phyloP scores from a whole-genome alignment of 1,139 yeast species.

The Blastobotrys indianensis region DNA sequence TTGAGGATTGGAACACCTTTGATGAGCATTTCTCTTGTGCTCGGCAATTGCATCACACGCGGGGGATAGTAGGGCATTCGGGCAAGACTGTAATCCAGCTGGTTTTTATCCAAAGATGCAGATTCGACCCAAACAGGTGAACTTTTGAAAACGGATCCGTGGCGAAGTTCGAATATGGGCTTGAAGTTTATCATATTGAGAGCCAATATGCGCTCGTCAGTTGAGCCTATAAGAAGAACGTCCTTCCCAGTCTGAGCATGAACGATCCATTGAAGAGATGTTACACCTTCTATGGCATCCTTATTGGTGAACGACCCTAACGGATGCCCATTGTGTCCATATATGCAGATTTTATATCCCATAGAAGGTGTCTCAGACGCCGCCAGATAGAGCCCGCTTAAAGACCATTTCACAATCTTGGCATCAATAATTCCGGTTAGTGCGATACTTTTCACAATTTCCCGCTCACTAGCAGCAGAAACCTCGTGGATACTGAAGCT shows the following conservation, averaged over 20 bases:
- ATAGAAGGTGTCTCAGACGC: conserved; percentile 24
- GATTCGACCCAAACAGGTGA: conserved; percentile 22
- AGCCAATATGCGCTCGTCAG: conserved; percentile 18
- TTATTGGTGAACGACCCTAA: conserved; percentile 9
- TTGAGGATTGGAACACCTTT: conserved; percentile 11
- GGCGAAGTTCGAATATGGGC: conserved; percentile 19
- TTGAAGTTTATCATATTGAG: conserved; percentile 18
- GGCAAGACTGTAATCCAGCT: conserved; percentile 10
- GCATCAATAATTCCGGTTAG: conserved; percentile 21
- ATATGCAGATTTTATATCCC: conserved; percentile 24
- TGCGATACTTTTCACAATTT: conserved; percentile 7
- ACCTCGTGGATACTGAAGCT: conserved; percentile 4
- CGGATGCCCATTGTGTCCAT: conserved; percentile 19
- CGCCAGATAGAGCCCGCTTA: conserved; percentile 24
- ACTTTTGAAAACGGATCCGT: conserved; percentile 15
- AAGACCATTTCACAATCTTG: conserved; percentile 22
- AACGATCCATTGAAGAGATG: background rate
- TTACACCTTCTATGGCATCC: background rate
- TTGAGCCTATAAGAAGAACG: conserved; percentile 22
- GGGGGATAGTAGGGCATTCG: conserved; percentile 15
- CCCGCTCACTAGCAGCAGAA: conserved; percentile 1
- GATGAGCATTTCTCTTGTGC: background rate
- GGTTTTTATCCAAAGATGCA: conserved; percentile 7
- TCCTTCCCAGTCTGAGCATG: conserved; percentile 12
- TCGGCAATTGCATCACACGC: background rate